Base-by-base conservation (phyloP, 1,139 yeast genomes). In the Geotrichum cucujoidarum region DNA sequence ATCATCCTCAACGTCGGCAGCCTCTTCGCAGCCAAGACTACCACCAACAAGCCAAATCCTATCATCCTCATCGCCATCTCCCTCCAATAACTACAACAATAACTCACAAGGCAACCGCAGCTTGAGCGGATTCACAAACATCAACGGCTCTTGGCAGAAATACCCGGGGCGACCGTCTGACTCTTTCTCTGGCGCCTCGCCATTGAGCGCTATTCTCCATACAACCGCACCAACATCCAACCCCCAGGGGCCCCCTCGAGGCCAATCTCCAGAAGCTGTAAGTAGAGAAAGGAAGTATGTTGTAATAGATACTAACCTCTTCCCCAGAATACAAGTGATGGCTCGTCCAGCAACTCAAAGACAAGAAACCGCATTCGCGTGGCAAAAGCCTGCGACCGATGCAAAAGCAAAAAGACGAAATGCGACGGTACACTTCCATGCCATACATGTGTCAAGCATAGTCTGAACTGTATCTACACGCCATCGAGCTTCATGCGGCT, bases 361-460 rank as follows among this genome's bases (percentile, higher is more conserved):
- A 4, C n/a, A 8, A 43, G 36, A 25, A 34, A 41, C 37, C 45
- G 53, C 29, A 43, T 53, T n/a, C 45, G 50, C 14, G 85, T 79
- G 2, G 70, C 72, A 43, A 74, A 73, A 53, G 86, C 86, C 1
- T 80, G 86, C 57, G 80, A 75, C 51, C 67, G 81, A 21, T 80
- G 86, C 63, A 69, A 82, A 54, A 66, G 70, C 27, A 81, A 78
- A 51, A 80, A 80, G 61, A 78, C 78, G 52, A 80, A 80, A 58
- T 80, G 86, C 59, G 74, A 80, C 43, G 85, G 85, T 1, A 67
- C 71, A 18, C 61, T 60, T 40, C 85, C 86, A 2, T 80, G 86
- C 55, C 57, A 60, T 10, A 70, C 77, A 6, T 80, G 86, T 60
- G 54, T 62, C 13, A 71, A 70, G 60, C 75, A 72, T 50, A 66